Evolutionary conservation across 352 stramenopile species (phyloP), one percentile per base, ranked within the genome.

Genomic region (Pythium biforme): DNA sequence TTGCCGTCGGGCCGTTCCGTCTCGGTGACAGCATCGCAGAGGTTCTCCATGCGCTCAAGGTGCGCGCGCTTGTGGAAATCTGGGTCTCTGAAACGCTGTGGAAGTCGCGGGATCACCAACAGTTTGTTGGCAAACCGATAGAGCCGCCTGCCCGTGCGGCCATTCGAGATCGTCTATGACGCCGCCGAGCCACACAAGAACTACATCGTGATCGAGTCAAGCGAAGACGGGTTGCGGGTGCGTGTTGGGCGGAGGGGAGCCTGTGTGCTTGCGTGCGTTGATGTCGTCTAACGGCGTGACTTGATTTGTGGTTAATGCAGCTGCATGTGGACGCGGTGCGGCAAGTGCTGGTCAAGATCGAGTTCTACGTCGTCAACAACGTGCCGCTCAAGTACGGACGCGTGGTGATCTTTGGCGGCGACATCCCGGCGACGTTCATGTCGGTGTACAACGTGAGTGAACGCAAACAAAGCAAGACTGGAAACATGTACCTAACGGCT

Each of bases 401-500:
- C 53, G 83, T 92, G 14, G 76, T 91, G 55, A 89, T 95, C 61
- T 95, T 93, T 59, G 84, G 86, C 3, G 86, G 85, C 4, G 79
- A 88, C 27, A 76, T 89, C 55, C 73, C 81, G 11, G 79, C 86
- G 31, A 94, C 86, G 27, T 95, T 93, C 70, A 92, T 94, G 79
- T 93, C 86, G 22, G 75, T 95, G 15, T 95, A 95, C 73, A 92
- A 95, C 48, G 86, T 95, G 72, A 33, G 70, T 58, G 41, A 46
- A 6, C 12, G 25, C 8, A 33, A 50, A 4, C 10, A 43, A 5
- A 19, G 31, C 27, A 49, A 20, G 37, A 10, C 4, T 47, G 29
- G 15, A 3, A 31, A 31, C 20, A 27, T 9, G 5, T 51, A 9
- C 20, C 51, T 57, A 26, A 57, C 51, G 22, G 39, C 11, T 17